Evolutionary conservation across 179 eudicot genomes (phyloP), one percentile per base, ranked within the genome.

Genomic region (Patellifolia procumbens): DNA sequence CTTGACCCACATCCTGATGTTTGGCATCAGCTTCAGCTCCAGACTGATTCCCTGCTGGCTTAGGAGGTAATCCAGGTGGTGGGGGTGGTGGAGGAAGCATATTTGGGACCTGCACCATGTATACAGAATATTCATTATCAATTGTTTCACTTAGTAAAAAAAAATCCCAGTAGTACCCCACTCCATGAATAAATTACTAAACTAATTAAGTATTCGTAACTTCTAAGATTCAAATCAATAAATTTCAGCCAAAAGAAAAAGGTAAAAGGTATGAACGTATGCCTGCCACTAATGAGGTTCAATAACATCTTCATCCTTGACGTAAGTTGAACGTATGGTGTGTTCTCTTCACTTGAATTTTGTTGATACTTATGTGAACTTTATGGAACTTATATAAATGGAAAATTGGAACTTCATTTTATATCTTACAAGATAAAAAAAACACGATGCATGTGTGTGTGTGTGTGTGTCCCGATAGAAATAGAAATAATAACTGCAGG

Each of bases 71-170:
- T 49, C 94, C 94, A 67, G 91, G 89, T 31, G 93, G 98, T 68
- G 97, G 98, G 52, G 91, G 97, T 7, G 96, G 97, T 32, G 91
- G 94, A 66, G 90, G 94, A 60, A 92, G 87, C 74, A 78, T 82
- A 69, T 74, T 64, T 42, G 88, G 76, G 69, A 80, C 89, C 97
- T 93, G 84, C 63, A 85, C 60, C 60, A 29, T 24, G 72, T 6
- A 56, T 6, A 24, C 35, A 74, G 3, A 59, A n/a, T 13, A 74
- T 24, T 6, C 62, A 71, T 17, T 53, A 34, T 17, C 15, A 49
- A n/a, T 26, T 1, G 48, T 70, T 68, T 69, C 60, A 52, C 72
- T 22, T 72, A 59, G 37, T 39, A 26, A 45, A 46, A 32, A n/a
- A n/a, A n/a, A n/a, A n/a, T n/a, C n/a, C n/a, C n/a, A n/a, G n/a